Evolutionary conservation across 2,329 filamentous ascomycete genomes (phyloP), one percentile per base, ranked within the genome.

Genomic region (Periconia macrospinosa): DNA sequence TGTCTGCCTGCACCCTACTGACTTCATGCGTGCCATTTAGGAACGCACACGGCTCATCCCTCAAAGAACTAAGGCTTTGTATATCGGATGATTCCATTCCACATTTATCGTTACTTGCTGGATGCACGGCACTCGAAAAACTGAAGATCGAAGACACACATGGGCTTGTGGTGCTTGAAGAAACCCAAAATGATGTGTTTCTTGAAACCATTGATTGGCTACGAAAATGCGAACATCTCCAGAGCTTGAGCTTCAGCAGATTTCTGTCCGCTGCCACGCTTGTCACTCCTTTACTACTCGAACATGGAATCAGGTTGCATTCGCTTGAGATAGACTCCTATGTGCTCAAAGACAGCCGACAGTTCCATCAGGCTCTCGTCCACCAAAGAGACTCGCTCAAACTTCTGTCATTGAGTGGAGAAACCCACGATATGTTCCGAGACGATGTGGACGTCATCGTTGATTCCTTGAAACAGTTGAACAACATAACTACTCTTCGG

Each of bases 161-260:
- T 30, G 74, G 76, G 14, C 61, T 66, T 1, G 68, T 77, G 19
- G 76, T 81, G 52, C 70, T 84, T 2, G 80, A 84, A 55, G 72
- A 72, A 19, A 79, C 77, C 8, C 76, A 84, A 50, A 77, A 83
- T 48, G 81, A 83, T 54, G 75, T 79, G 8, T 82, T 81, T 53
- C 63, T 78, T 0, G 78, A 80, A 53, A 76, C 83, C 23, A 71
- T 81, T 41, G 72, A 74, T 5, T 87, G 84, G 84, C 69, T 87
- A 14, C 72, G 76, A 18, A 74, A 75, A n/a, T 86, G 85, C 63
- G 71, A 73, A 17, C 69, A 70, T 3, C 75, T 89, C 8, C 72
- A 73, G 18, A 75, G 77, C 19, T 73, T 89, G 18, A 75, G 72
- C 15, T 72, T 89, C 45, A 74, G 70, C 37, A 76, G 76, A 30